Conservation (phyloP, 2,329 filamentous ascomycete species). For the Aspergillus fructus region DNA sequence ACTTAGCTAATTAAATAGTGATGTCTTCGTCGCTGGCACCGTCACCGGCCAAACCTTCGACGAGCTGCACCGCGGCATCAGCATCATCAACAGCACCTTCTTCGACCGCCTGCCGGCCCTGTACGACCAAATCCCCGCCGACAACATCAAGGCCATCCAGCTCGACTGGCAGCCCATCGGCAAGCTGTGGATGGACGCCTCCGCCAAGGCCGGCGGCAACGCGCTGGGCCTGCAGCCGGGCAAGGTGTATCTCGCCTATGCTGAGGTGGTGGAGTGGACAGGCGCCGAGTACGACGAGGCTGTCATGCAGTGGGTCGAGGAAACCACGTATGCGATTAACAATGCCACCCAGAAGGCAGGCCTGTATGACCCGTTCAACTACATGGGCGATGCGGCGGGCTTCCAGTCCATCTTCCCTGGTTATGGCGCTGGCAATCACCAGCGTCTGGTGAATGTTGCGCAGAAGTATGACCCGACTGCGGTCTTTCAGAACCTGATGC, state of each 20-base stretch:
- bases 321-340: constrained; percentile 32
- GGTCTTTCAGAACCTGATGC: constrained; percentile 39
- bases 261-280: constrained; percentile 38
- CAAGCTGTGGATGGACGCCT: constrained; percentile 36
- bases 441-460: constrained; percentile 29
- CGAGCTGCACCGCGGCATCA: constrained; percentile 38
- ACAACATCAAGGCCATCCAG: constrained; percentile 43
- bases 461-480: constrained; percentile 38
- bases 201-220: constrained; percentile 25
- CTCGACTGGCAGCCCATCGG: constrained; percentile 40
- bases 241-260: constrained; percentile 42
- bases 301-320: constrained; percentile 34
- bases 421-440: constrained; percentile 37
- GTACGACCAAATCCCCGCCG: constrained; percentile 32
- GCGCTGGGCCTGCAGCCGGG: constrained; percentile 28
- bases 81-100: constrained; percentile 41
- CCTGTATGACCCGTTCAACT: constrained; percentile 32
- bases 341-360: constrained; percentile 26
- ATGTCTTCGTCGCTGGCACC: constrained; percentile 38
- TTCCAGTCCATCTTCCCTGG: constrained; percentile 38
- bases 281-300: constrained; percentile 25
- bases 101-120: constrained; percentile 41
- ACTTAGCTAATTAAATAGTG: constrained; percentile 9
- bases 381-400: constrained; percentile 34
- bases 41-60: constrained; percentile 27